Evolutionary conservation across 139 green algal genomes (phyloP).

Genomic region (Chlamydomonas eustigma): DNA sequence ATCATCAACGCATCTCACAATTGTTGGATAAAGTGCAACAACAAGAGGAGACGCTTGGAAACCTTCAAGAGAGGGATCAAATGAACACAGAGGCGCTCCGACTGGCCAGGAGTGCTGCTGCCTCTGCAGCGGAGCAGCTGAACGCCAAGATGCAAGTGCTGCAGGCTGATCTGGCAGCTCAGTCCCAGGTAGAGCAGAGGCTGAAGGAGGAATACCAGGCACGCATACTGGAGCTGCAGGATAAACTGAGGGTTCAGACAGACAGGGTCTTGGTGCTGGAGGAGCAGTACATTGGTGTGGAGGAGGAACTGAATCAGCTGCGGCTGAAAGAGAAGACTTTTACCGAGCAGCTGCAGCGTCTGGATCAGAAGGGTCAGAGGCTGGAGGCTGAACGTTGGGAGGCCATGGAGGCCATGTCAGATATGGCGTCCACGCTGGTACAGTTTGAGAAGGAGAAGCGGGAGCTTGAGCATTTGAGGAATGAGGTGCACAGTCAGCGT

Average conservation of each 20-base stretch:
- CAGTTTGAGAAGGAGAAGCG: constrained; percentile 10
- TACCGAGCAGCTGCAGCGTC: background rate
- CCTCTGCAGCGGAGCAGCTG: background rate
- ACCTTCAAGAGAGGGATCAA: background rate
- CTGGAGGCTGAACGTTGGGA: constrained; percentile 6
- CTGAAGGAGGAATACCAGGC: background rate
- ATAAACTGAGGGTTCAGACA: background rate
- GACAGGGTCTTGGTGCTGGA: background rate
- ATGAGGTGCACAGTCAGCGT: background rate
- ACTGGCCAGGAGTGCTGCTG: background rate
- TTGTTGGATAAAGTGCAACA: background rate
- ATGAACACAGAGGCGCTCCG: background rate
- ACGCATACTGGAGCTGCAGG: background rate
- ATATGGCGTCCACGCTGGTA: constrained; percentile 10
- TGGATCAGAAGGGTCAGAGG: background rate
- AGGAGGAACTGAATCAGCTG: background rate
- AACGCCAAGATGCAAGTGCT: background rate
- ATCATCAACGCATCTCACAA: background rate
- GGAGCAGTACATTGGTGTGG: background rate
- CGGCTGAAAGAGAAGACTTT: background rate
- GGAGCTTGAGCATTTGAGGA: background rate
- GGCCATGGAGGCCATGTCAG: constrained; percentile 11
- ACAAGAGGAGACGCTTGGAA: background rate
- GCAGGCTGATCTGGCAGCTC: background rate
- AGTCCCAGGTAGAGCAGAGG: background rate